Conservation (phyloP, 1,139 yeast genomes). For the Yamadazyma diddensiae region DNA sequence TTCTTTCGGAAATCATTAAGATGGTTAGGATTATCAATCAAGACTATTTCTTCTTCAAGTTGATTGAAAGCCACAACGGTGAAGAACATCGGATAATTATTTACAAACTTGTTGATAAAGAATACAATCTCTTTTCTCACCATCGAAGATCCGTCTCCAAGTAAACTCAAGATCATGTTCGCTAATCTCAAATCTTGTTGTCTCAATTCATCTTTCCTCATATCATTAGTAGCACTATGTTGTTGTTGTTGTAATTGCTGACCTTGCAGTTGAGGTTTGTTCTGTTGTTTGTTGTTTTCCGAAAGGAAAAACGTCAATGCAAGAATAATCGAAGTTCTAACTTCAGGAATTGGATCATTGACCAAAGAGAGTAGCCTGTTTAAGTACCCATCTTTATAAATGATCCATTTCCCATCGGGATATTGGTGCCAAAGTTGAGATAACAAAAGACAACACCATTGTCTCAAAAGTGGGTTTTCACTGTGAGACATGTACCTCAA, state of each 20-base stretch:
- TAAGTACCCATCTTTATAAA: slow-evolving; percentile 63
- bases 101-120: slow-evolving; percentile 72
- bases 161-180: slow-evolving; percentile 41
- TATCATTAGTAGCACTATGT: slow-evolving; percentile 19
- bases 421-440: slow-evolving; percentile 76
- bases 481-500: slow-evolving; percentile 64
- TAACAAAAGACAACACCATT: slow-evolving; percentile 83
- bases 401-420: slow-evolving; percentile 73
- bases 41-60: slow-evolving; percentile 73
- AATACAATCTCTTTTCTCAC: slow-evolving; percentile 84
- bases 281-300: slow-evolving; percentile 26
- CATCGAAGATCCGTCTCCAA: slow-evolving; percentile 86
- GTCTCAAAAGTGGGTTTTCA: slow-evolving; percentile 82
- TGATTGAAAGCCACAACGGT: slow-evolving; percentile 86
- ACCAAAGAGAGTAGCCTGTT: slow-evolving; percentile 56
- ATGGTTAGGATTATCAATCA: slow-evolving; percentile 58
- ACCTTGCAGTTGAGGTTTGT: slow-evolving; percentile 15
- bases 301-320: slow-evolving; percentile 73
- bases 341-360: slow-evolving; percentile 93
- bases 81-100: slow-evolving; percentile 70
- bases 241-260: slow-evolving; percentile 24
- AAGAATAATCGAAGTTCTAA: slow-evolving; percentile 77
- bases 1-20: slow-evolving; percentile 59
- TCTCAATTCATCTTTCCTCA: slow-evolving; percentile 44
- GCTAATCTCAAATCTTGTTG: slow-evolving; percentile 56